Evolutionary conservation across 495 filamentous ascomycete genomes (phyloP).

Genomic region (Hapsidospora chrysogenum): DNA sequence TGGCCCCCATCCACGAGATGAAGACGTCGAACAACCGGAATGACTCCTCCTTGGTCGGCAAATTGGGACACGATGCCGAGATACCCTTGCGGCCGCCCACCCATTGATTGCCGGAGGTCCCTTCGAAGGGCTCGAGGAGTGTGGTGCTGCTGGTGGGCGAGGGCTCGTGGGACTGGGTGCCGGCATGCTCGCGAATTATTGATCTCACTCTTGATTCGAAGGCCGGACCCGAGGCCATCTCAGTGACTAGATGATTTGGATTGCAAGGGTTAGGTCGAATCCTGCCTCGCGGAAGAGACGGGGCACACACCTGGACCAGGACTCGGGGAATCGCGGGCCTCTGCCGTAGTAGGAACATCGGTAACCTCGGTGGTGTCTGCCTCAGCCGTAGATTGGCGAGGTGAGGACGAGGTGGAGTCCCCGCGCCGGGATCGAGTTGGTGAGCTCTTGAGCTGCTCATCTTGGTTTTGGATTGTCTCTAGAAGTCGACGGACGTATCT

Average conservation of each 20-base stretch:
- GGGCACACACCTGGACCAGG: not conserved
- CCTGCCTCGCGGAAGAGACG: not conserved
- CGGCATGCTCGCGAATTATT: not conserved
- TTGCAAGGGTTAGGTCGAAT: too few relatives aligned
- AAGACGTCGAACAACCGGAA: slow-evolving; percentile 1
- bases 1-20: not conserved
- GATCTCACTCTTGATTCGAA: not conserved
- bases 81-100: not conserved
- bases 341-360: not conserved
- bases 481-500: not conserved
- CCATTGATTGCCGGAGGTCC: not conserved
- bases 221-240: not conserved
- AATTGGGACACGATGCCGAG: not conserved
- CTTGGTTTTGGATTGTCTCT: not conserved
- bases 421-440: too few relatives aligned
- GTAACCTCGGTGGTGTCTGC: too few relatives aligned
- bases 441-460: not conserved
- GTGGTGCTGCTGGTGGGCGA: too few relatives aligned
- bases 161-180: not conserved
- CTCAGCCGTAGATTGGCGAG: too few relatives aligned
- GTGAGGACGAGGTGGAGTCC: too few relatives aligned
- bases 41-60: not conserved
- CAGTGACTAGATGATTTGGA: not conserved
- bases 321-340: not conserved
- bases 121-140: not conserved